Evolutionary conservation across 768 basidiomycete genomes (phyloP).

Genomic region (Clavaria fumosa): DNA sequence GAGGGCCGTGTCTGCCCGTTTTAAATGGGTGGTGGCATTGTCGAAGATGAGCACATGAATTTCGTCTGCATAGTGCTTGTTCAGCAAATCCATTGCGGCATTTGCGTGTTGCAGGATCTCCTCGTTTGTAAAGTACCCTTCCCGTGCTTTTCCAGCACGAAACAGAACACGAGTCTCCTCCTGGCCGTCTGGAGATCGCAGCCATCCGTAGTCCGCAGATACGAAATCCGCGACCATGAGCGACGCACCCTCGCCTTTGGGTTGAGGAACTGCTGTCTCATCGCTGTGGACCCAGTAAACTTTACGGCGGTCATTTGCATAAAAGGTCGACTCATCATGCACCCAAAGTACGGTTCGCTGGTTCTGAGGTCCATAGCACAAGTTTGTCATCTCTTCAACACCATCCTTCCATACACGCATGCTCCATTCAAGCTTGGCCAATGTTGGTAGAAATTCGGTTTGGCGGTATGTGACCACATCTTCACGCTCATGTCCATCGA

Average conservation of each 20-base stretch:
- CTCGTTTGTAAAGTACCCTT: slow-evolving; percentile 16
- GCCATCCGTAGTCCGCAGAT: slow-evolving; percentile 12
- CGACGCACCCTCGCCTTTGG: slow-evolving; percentile 21
- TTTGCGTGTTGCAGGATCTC: slow-evolving; percentile 14
- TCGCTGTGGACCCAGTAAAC: slow-evolving; percentile 15
- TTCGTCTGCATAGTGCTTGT: slow-evolving; percentile 11
- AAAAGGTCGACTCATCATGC: slow-evolving; percentile 24
- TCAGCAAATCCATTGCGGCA: slow-evolving; percentile 15
- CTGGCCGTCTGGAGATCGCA: slow-evolving; percentile 7
- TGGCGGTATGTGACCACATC: slow-evolving; percentile 21
- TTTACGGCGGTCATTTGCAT: slow-evolving; percentile 17
- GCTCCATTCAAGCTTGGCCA: slow-evolving; percentile 6
- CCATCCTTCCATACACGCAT: slow-evolving; percentile 5
- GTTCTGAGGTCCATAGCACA: not conserved
- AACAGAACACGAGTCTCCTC: slow-evolving; percentile 12
- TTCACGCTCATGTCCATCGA: slow-evolving; percentile 21
- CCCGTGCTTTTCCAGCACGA: slow-evolving; percentile 13
- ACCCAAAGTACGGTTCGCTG: slow-evolving; percentile 9
- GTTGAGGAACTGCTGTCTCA: slow-evolving; percentile 13
- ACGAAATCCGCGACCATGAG: slow-evolving; percentile 22
- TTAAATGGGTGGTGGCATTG: slow-evolving; percentile 18
- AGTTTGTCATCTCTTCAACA: slow-evolving; percentile 4
- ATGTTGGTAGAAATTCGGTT: slow-evolving; percentile 12
- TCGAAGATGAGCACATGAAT: slow-evolving; percentile 17
- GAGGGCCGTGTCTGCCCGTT: slow-evolving; percentile 13